phyloP scores from a whole-genome alignment of 2,329 filamentous ascomycete species.

The Claviceps purpurea region DNA sequence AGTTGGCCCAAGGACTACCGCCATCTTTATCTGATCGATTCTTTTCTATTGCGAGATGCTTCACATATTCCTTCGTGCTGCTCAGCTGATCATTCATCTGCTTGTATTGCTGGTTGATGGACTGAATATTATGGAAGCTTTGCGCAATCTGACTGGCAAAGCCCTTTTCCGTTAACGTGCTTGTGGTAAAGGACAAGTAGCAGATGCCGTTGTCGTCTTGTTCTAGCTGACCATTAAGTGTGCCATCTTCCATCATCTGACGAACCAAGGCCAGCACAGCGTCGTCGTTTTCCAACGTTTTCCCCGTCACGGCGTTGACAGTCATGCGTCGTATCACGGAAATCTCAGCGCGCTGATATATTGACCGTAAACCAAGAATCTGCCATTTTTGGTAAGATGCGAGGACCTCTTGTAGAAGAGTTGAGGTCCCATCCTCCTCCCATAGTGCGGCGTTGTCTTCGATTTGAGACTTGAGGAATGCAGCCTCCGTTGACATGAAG shows the following conservation, averaged over 20 bases:
- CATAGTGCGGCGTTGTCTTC: constrained; percentile 46
- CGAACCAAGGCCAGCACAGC: constrained; percentile 34
- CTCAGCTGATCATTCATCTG: constrained; percentile 40
- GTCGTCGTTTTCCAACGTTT: constrained; percentile 25
- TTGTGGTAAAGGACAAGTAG: constrained; percentile 37
- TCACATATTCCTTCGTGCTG: constrained; percentile 43
- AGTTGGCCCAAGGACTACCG: constrained; percentile 22
- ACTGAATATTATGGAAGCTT: constrained; percentile 28
- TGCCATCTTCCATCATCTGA: constrained; percentile 41
- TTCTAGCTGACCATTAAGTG: constrained; percentile 40
- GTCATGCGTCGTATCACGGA: constrained; percentile 38
- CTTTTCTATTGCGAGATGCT: constrained; percentile 31
- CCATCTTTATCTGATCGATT: constrained; percentile 31
- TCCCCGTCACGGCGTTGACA: constrained; percentile 39
- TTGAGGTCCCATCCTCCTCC: constrained; percentile 57
- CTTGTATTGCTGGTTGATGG: constrained; percentile 33
- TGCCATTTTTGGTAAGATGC: constrained; percentile 62
- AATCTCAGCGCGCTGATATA: constrained; percentile 51
- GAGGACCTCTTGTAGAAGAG: constrained; percentile 56
- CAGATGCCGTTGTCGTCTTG: constrained; percentile 24
- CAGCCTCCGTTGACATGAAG: constrained; percentile 45
- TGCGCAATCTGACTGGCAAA: constrained; percentile 34
- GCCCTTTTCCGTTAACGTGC: constrained; percentile 33
- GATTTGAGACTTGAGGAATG: constrained; percentile 49
- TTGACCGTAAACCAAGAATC: constrained; percentile 56